Conservation (phyloP, 192 early-diverging fungal genomes). For the Podochytrium sp. region DNA sequence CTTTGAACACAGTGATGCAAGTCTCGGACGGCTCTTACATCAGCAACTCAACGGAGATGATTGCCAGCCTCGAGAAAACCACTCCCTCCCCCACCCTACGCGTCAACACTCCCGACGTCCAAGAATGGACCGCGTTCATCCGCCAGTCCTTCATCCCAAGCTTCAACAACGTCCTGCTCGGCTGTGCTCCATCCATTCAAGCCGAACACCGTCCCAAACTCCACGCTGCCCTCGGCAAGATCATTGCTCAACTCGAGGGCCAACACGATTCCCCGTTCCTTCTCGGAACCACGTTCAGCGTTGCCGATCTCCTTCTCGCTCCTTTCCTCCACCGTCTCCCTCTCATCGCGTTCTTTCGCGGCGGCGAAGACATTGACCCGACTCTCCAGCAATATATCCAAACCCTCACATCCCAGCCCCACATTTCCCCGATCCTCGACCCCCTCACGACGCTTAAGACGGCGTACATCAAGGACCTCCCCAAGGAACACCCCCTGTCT, state of each 20-base stretch:
- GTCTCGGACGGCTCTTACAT: slow-evolving; percentile 19
- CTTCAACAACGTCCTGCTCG: slow-evolving; percentile 20
- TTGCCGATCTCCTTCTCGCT: slow-evolving; percentile 7
- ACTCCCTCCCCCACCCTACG: background rate
- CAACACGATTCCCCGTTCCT: background rate
- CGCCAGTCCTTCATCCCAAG: background rate
- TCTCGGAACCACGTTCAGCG: background rate
- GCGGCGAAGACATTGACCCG: background rate
- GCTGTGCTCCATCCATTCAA: slow-evolving; percentile 13
- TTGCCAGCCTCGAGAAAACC: background rate
- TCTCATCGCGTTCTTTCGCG: slow-evolving; percentile 32
- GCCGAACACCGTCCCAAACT: slow-evolving; percentile 25
- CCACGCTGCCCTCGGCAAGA: background rate
- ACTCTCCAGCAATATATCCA: background rate
- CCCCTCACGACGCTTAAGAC: background rate
- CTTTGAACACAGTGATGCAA: slow-evolving; percentile 11
- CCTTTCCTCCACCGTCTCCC: slow-evolving; percentile 28
- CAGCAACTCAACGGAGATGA: slow-evolving; percentile 14
- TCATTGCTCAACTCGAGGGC: slow-evolving; percentile 14
- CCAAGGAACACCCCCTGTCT: background rate
- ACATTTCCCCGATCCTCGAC: background rate
- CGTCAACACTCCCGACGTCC: background rate
- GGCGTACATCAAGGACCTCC: slow-evolving; percentile 9
- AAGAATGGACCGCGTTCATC: background rate
- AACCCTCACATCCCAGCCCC: background rate